These are phyloP conservation scores for Phaeosphaeria sp. DNA, from an alignment of 2,329 filamentous ascomycete species.

Conservation along the genomic window DNA sequence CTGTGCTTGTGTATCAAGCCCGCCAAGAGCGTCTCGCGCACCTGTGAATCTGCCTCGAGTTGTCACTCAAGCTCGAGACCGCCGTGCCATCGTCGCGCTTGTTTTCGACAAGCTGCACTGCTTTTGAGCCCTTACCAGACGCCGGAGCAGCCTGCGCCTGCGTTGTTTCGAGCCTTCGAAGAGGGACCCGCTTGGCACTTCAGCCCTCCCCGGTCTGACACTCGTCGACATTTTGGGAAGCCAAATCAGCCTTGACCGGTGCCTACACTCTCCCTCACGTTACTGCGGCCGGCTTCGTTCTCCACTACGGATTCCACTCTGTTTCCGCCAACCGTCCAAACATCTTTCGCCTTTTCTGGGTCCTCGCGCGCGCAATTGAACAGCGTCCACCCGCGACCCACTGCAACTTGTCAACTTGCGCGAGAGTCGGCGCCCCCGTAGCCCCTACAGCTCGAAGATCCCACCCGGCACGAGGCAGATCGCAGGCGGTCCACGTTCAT, in stretches of 20 bases:
- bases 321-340: slow-evolving; percentile 30
- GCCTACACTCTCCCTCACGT: slow-evolving; percentile 31
- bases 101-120: slow-evolving; percentile 28
- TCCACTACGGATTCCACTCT: slow-evolving; percentile 29
- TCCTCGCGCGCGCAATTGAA: slow-evolving; percentile 30
- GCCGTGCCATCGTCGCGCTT: slow-evolving; percentile 40
- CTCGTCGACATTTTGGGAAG: slow-evolving; percentile 26
- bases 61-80: slow-evolving; percentile 35
- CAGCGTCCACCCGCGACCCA: slow-evolving; percentile 24
- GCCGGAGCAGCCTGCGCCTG: slow-evolving; percentile 21
- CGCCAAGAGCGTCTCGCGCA: slow-evolving; percentile 37
- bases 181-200: slow-evolving; percentile 35
- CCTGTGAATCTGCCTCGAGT: slow-evolving; percentile 46
- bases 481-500: slow-evolving; percentile 33
- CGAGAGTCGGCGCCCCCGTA: slow-evolving; percentile 42
- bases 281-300: slow-evolving; percentile 39
- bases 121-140: slow-evolving; percentile 17
- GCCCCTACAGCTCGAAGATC: slow-evolving; percentile 33
- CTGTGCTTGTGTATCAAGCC: slow-evolving; percentile 43
- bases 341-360: slow-evolving; percentile 17
- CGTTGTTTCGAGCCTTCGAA: slow-evolving; percentile 22
- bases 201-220: slow-evolving; percentile 32
- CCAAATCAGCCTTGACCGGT: slow-evolving; percentile 48
- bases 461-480: slow-evolving; percentile 41
- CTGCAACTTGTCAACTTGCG: slow-evolving; percentile 32